Conservation (phyloP, 2,329 filamentous ascomycete genomes). For the Calonectria ilicicola region DNA sequence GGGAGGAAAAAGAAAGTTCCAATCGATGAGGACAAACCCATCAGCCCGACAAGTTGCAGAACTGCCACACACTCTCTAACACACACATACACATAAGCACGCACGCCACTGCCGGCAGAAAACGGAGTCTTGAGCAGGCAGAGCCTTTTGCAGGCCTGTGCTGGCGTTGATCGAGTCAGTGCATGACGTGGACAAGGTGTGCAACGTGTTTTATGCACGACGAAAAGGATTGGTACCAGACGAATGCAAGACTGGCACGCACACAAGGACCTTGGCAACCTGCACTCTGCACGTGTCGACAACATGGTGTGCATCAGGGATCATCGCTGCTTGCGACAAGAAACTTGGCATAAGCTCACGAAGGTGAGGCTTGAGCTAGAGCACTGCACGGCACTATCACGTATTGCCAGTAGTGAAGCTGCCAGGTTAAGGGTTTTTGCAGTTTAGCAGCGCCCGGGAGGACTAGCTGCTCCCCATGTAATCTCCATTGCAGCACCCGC, state of each 20-base stretch:
- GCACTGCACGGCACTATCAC: background rate
- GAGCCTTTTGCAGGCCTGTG: background rate
- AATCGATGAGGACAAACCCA: background rate
- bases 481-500: background rate
- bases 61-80: background rate
- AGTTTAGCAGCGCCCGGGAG: background rate
- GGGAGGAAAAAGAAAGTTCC: background rate
- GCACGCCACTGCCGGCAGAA: background rate
- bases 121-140: background rate
- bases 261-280: background rate
- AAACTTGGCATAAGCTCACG: background rate
- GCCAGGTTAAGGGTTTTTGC: background rate
- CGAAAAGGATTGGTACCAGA: background rate
- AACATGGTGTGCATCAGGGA: background rate
- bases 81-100: no score
- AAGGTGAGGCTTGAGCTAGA: background rate
- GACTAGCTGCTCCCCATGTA: background rate
- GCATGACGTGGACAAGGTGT: constrained; percentile 4
- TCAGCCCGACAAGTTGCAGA: background rate
- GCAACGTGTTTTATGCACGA: background rate
- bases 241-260: background rate
- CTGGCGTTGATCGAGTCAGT: background rate
- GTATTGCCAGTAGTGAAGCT: background rate
- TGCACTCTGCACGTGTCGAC: background rate
- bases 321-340: background rate